Evolutionary conservation across 768 basidiomycete species (phyloP), one percentile per base, ranked within the genome.

Genomic region (Pulveroboletus sp.): DNA sequence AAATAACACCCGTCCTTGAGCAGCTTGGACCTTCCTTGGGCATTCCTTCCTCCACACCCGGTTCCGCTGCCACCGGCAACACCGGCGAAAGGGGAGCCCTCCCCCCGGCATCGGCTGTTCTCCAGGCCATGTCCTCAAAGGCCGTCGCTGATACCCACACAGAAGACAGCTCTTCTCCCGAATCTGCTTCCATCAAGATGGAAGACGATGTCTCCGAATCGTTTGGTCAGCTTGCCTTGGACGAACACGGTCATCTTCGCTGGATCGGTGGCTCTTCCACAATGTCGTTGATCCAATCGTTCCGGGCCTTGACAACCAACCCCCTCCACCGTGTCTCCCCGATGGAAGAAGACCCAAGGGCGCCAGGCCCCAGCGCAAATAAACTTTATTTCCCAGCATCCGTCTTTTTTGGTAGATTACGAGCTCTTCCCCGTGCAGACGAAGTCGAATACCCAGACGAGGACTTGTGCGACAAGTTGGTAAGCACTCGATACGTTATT

Each of bases 261-360:
- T 93, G 90, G 90, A 92, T 93, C 58, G 90, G 90, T 35, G 87
- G 90, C 44, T 92, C 91, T 5, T 92, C 90, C 14, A 90, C 90
- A 19, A 91, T 93, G 90, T 89, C 90, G 6, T 78, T 93, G 57
- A 90, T 93, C 40, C 90, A 92, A 62, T 90, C 89, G 5, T 92
- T 93, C 73, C 82, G 80, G 52, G 81, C 85, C 38, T 69, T 85
- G 53, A 89, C 87, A 20, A 78, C 85, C 6, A 82, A 82, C 25
- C 87, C 86, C 6, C 71, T 87, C 19, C 80, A 85, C 62, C 86
- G 87, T 50, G 79, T 87, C 48, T 91, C 89, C 8, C 87, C 87
- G 32, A 86, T 85, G 82, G 86, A 89, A 53, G 88, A 90, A 59
- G 90, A 90, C 64, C 84, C 87, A 37, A 79, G 78, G 43, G 84